Evolutionary conservation across 2,329 filamentous ascomycete species (phyloP), one percentile per base, ranked within the genome.

Genomic region (Colletotrichum gloeosporioides): DNA sequence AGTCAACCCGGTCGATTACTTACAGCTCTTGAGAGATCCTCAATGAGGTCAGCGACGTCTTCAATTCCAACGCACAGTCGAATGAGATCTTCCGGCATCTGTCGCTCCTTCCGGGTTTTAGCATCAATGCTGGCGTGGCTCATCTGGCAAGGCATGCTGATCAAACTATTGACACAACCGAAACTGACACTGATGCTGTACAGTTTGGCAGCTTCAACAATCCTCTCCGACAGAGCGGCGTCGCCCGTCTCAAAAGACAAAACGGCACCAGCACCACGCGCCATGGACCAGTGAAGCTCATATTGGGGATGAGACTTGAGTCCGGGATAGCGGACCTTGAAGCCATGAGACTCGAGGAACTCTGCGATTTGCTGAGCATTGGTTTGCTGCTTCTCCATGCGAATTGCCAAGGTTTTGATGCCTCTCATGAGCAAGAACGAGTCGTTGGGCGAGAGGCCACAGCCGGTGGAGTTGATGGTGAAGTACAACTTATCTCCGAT

Each of bases 121-220:
- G 96, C 95, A 83, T 99, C 97, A 82, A 99, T 99, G 83, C 95
- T 98, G 53, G 97, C 97, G 86, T 99, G 97, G 86, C 96, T 99
- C 98, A 99, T 99, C 82, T 96, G 96, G 87, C 97, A 99, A 10
- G 97, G 96, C 96, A 99, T 98, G 87, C 96, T 98, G 86, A 99
- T 99, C 84, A 99, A 88, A 83, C 95, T 98, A 88, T 99, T 99
- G 79, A 99, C 97, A 84, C 97, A 99, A 64, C 97, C 97, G 83
- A 99, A 99, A 82, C 95, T 98, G 76, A 99, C 97, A 79, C 95
- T 98, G 80, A 99, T 99, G 39, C 95, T 96, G 93, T 95, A 99
- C 36, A 99, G 89, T 78, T 95, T 92, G 4, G 97, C 95, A 34
- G 95, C 95, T 87, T 99, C 97, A 7, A 99, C 97, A 81, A 99